Base-by-base conservation (phyloP, 768 basidiomycete genomes). In the Kwoniella europaea region DNA sequence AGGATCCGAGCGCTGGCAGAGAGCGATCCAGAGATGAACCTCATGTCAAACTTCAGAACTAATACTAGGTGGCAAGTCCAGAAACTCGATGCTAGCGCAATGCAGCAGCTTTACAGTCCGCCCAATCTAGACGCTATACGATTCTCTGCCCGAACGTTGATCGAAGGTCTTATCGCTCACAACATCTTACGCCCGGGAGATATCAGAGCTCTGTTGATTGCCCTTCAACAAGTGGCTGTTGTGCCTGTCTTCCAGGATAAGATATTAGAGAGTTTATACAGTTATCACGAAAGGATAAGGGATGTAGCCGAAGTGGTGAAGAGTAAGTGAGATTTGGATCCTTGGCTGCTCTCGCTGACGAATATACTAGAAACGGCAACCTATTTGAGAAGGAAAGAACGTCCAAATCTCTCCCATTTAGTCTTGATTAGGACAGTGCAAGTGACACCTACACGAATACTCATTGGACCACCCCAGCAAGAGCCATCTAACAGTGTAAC, bases 401-500 rank as follows among this genome's bases (percentile, higher is more conserved):
- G 71, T 5, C 64, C 69, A 10, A 59, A 22, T 1, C 64, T 71
- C 7, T 52, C 55, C 27, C 79, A 80, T 46, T 65, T 80, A 2
- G 79, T 80, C 15, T 59, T 74, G 62, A 76, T 80, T 52, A 71
- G 79, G 0, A 75, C 79, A 16, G 74, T 76, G 1, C 73, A 76
- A 4, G 75, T 82, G 13, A 83, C 81, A 4, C 82, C 82, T 7
- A 79, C 79, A 1, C 71, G 82, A 29, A 55, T 83, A 0, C 68
- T 83, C 9, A 71, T 82, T 54, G 76, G 78, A 64, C 77, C 81
- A 4, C 76, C 78, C 2, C 76, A 79, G 58, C 74, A 73, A n/a
- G 82, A 83, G 53, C 75, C 79, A 5, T 79, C 77, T 4, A 83
- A 83, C 64, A 75, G 74, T 65, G 81, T 83, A 12, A 80, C 82